Conservation (phyloP, 1,284 basidiomycete genomes). For the Stygiomarasmius scandens region DNA sequence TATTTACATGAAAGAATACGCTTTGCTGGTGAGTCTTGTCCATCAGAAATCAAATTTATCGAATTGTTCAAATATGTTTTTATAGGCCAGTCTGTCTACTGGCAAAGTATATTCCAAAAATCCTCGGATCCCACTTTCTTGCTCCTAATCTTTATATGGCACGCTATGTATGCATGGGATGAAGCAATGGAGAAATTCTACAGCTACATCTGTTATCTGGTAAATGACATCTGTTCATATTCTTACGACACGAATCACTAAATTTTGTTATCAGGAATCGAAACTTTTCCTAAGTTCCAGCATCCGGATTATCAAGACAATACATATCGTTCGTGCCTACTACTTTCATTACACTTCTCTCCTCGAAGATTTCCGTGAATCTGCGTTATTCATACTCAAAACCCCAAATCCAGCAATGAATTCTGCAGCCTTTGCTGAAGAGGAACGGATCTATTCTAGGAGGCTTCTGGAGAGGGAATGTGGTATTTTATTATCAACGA, state of each 20-base stretch:
- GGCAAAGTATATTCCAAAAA: constrained; percentile 51
- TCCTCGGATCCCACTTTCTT: constrained; percentile 55
- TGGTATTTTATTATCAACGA: constrained; percentile 37
- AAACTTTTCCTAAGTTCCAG: constrained; percentile 39
- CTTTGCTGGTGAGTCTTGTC: constrained; percentile 33
- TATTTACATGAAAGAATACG: constrained; percentile 40
- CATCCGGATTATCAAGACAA: constrained; percentile 26
- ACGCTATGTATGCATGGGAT: constrained; percentile 62
- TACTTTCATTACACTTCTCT: constrained; percentile 47
- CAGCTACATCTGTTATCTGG: constrained; percentile 47
- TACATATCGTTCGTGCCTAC: constrained; percentile 48
- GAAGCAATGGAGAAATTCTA: constrained; percentile 55
- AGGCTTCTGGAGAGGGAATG: constrained; percentile 38
- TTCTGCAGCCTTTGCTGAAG: constrained; percentile 16
- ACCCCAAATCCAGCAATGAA: constrained; percentile 50
- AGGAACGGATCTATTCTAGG: constrained; percentile 22
- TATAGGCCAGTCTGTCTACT: constrained; percentile 50
- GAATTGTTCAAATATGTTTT: too few species aligned
- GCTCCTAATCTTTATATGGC: constrained; percentile 56
- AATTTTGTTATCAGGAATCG: too few species aligned
- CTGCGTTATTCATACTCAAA: constrained; percentile 41
- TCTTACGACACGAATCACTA: too few species aligned
- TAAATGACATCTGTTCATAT: too few species aligned
- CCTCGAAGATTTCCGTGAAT: constrained; percentile 44
- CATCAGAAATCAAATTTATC: not conserved